These are phyloP conservation scores for Solanum arcanum DNA, from an alignment of 257 asterid genomes.

Conservation along the genomic window DNA sequence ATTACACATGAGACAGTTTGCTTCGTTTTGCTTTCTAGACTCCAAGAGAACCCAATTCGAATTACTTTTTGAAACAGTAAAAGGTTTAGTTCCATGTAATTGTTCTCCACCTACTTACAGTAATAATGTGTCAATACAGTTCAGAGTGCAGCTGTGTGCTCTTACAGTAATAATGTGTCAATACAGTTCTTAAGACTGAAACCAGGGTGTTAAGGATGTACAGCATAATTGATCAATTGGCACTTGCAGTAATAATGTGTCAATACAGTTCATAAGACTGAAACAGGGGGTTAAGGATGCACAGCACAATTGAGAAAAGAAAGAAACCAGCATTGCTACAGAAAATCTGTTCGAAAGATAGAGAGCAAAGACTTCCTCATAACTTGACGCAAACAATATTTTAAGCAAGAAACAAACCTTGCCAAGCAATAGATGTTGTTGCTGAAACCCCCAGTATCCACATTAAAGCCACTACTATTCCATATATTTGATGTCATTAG, in stretches of 20 bases:
- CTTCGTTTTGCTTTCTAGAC: background rate
- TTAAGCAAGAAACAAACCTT: constrained; percentile 32
- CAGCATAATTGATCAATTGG: background rate
- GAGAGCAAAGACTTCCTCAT: background rate
- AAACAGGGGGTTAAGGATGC: background rate
- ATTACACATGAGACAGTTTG: background rate
- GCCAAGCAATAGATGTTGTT: constrained; percentile 88
- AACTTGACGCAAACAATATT: background rate
- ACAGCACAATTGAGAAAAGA: background rate
- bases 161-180: too few relatives aligned
- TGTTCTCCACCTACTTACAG: background rate
- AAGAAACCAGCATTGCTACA: background rate
- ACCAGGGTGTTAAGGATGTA: background rate
- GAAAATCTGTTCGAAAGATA: background rate
- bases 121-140: too few relatives aligned
- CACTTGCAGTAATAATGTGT: too few relatives aligned
- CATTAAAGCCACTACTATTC: constrained; percentile 82
- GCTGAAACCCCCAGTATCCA: constrained; percentile 92
- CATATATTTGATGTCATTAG: constrained; percentile 81
- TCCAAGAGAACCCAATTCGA: background rate
- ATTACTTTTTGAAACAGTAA: background rate
- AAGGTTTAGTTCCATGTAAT: background rate
- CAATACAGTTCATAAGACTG: background rate
- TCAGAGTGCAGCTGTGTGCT: too few relatives aligned
- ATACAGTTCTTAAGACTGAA: too few relatives aligned